A percentile compares a stretch with the other conserved stretches of the same genome.
These are phyloP conservation scores for Grosmannia penicillata DNA, from an alignment of 2,329 filamentous ascomycete species.

Conservation along the genomic window DNA sequence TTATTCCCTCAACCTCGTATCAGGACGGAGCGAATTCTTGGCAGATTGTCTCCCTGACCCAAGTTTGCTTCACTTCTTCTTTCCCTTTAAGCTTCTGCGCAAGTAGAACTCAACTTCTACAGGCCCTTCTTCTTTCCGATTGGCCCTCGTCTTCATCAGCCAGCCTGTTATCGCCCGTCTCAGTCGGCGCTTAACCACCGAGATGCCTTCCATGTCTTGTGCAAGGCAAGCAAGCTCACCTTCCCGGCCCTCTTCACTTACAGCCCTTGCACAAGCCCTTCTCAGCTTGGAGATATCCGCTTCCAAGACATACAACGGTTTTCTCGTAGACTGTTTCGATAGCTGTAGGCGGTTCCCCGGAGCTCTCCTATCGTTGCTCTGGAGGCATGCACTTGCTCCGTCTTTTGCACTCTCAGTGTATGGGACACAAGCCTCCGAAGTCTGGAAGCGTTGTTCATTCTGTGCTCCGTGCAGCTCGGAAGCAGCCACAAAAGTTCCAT, in stretches of 20 bases:
- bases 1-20: neutral
- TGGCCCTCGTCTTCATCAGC: constrained; percentile 2
- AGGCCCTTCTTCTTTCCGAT: neutral
- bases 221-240: neutral
- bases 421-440: too few relatives aligned
- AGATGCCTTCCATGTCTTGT: constrained; percentile 5
- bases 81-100: constrained; percentile 5
- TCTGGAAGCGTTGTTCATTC: too few relatives aligned
- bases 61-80: too few relatives aligned
- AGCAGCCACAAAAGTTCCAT: neutral
- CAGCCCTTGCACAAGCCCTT: neutral
- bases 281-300: constrained; percentile 2
- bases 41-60: too few relatives aligned
- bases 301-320: neutral
- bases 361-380: too few relatives aligned
- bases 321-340: too few relatives aligned
- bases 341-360: too few relatives aligned
- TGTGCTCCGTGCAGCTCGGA: too few relatives aligned
- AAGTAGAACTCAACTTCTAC: constrained; percentile 8
- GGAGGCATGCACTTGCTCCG: too few relatives aligned
- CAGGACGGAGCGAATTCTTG: neutral
- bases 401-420: too few relatives aligned
- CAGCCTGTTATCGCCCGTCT: constrained; percentile 3
- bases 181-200: constrained; percentile 6
- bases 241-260: neutral